A percentile compares a stretch with the other conserved stretches of the same genome.
Evolutionary conservation across 805 yeast genomes (phyloP).

Genomic region (Yamadazyma laniorum): DNA sequence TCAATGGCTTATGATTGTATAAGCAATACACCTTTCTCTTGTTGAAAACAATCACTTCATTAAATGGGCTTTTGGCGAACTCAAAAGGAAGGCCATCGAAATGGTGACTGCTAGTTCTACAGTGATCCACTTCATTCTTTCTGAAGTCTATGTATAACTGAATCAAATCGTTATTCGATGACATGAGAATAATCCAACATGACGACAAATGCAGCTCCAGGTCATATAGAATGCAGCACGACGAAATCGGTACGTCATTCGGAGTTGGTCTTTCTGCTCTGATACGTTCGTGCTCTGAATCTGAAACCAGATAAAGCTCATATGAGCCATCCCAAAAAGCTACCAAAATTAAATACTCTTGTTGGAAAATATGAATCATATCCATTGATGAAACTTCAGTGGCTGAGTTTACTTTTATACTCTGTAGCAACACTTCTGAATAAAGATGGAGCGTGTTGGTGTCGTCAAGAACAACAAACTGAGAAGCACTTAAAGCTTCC

Average conservation of each 20-base stretch:
- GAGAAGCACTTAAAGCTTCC: constrained; percentile 2
- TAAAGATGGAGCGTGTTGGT: constrained; percentile 7
- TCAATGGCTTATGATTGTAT: constrained; percentile 7
- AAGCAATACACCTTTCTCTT: constrained; percentile 11
- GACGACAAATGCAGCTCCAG: neutral
- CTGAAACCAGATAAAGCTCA: constrained; percentile 10
- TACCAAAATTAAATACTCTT: constrained; percentile 11
- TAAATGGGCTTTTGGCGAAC: constrained; percentile 8
- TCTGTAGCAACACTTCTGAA: constrained; percentile 3
- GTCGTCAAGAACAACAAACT: constrained; percentile 8
- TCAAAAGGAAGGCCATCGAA: constrained; percentile 17
- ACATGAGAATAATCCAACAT: constrained; percentile 16
- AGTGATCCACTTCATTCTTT: constrained; percentile 2
- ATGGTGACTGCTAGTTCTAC: constrained; percentile 1
- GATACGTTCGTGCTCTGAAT: constrained; percentile 3
- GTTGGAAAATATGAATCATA: constrained; percentile 6
- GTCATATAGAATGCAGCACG: constrained; percentile 14
- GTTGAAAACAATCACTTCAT: constrained; percentile 15
- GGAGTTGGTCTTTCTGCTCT: neutral
- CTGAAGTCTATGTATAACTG: constrained; percentile 13
- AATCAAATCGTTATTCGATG: constrained; percentile 16
- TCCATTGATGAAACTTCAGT: constrained; percentile 15
- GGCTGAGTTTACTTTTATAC: neutral
- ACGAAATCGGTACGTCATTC: constrained; percentile 11
- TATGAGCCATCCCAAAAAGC: constrained; percentile 18